Percentiles rank a stretch among this genome's conserved stretches.
These are phyloP conservation scores for Sodiomyces alkalinus DNA, from an alignment of 2,329 filamentous ascomycete species.

Conservation along the genomic window DNA sequence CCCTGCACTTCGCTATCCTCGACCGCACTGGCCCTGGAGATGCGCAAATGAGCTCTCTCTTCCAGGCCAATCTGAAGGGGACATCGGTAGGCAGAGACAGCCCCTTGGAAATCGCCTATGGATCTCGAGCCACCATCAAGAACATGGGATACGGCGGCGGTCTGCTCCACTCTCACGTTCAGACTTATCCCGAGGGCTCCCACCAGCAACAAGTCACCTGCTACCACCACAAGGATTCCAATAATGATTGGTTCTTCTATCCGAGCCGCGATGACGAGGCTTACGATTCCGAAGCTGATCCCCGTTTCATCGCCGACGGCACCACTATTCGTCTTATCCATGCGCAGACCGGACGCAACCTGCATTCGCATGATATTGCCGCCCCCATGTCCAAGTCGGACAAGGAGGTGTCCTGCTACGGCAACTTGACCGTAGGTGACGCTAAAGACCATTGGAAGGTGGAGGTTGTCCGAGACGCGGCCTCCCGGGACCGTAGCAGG, in stretches of 20 bases:
- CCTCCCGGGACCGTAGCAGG: conserved; percentile 69
- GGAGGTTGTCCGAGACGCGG: conserved; percentile 81
- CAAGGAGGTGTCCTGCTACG: conserved; percentile 88
- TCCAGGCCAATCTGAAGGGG: conserved; percentile 90
- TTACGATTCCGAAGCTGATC: conserved; percentile 55
- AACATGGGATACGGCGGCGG: conserved; percentile 99
- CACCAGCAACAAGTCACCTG: conserved; percentile 93
- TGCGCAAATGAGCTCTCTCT: conserved; percentile 99
- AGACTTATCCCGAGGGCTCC: conserved; percentile 91
- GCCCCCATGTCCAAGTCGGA: conserved; percentile 83
- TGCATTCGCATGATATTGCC: conserved; percentile 84
- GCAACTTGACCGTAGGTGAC: conserved; percentile 87
- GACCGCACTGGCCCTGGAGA: conserved; percentile 91
- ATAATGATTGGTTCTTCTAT: conserved; percentile 99
- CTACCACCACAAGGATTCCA: conserved; percentile 98
- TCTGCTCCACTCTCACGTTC: conserved; percentile 88
- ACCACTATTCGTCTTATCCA: conserved; percentile 78
- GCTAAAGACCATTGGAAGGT: conserved; percentile 96
- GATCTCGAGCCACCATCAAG: conserved; percentile 85
- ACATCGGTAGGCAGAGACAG: conserved; percentile 92
- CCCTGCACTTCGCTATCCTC: conserved; percentile 83
- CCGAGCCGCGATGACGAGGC: conserved; percentile 68
- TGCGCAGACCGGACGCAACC: conserved; percentile 87
- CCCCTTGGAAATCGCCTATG: conserved; percentile 78
- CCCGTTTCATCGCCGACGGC: conserved; percentile 64